phyloP scores from a whole-genome alignment of 2,329 filamentous ascomycete species.

The Nothophaeocryptopus gaeumannii region DNA sequence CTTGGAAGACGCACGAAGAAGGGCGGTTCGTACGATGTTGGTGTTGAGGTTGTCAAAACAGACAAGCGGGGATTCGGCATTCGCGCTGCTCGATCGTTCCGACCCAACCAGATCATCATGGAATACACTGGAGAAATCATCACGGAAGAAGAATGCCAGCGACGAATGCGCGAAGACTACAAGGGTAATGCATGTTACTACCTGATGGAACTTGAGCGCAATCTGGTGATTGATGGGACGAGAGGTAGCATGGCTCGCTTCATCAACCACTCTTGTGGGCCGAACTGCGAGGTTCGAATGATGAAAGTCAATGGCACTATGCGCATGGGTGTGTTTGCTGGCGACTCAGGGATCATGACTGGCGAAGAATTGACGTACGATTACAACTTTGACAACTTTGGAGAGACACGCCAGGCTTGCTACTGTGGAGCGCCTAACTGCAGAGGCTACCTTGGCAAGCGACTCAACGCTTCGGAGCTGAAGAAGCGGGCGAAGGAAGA shows the following conservation, averaged over 20 bases:
- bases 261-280: constrained; percentile 95
- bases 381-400: constrained; percentile 63
- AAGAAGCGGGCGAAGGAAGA: constrained; percentile 31
- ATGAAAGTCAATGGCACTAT: constrained; percentile 93
- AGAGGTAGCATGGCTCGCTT: constrained; percentile 95
- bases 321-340: constrained; percentile 94
- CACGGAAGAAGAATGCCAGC: constrained; percentile 87
- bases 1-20: constrained; percentile 68
- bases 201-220: constrained; percentile 96
- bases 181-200: constrained; percentile 98
- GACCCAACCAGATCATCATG: constrained; percentile 91
- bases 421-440: constrained; percentile 61
- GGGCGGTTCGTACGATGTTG: constrained; percentile 83
- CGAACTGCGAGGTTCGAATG: constrained; percentile 81
- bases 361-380: constrained; percentile 97
- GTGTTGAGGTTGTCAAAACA: constrained; percentile 93
- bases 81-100: constrained; percentile 82
- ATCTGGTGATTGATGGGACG: constrained; percentile 97
- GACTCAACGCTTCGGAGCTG: constrained; percentile 31
- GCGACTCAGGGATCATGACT: constrained; percentile 83
- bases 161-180: constrained; percentile 89
- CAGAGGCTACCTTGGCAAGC: constrained; percentile 54
- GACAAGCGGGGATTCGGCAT: constrained; percentile 85
- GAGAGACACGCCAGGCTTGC: constrained; percentile 51
- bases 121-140: constrained; percentile 98